phyloP scores from a whole-genome alignment of 2,329 filamentous ascomycete species.

The Apiospora kogelbergensis region DNA sequence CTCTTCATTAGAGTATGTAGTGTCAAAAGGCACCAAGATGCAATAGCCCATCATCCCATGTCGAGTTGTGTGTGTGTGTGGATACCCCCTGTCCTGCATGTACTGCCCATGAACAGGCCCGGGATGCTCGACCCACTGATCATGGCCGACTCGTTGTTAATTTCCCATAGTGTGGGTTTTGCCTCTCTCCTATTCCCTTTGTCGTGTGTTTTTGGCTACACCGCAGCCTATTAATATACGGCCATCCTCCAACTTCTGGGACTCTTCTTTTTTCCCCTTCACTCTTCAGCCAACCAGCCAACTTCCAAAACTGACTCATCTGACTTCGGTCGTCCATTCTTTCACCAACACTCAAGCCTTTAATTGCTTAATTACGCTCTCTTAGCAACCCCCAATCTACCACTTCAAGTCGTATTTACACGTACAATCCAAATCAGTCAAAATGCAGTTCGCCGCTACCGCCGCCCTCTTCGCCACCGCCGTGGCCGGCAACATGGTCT shows the following conservation, averaged over 20 bases:
- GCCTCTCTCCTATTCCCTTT: conserved; percentile 4
- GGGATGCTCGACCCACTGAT: conserved; percentile 1
- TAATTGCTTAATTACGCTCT: conserved; percentile 28
- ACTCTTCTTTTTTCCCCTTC: conserved; percentile 27
- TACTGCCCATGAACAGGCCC: background rate
- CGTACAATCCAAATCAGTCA: conserved; percentile 39
- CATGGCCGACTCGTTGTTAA: background rate
- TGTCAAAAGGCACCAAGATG: background rate
- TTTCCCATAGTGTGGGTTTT: conserved; percentile 1
- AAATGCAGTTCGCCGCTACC: conserved; percentile 62
- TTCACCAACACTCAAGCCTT: conserved; percentile 34
- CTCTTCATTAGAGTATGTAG: background rate
- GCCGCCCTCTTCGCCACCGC: conserved; percentile 50
- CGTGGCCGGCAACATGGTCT: conserved; percentile 48
- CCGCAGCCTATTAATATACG: conserved; percentile 45
- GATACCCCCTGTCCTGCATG: background rate
- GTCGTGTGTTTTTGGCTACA: background rate
- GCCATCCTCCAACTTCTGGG: conserved; percentile 32
- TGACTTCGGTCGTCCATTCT: conserved; percentile 62
- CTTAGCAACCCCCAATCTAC: conserved; percentile 16
- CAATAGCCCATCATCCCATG: background rate
- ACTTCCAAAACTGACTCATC: conserved; percentile 37
- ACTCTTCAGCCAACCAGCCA: conserved; percentile 46
- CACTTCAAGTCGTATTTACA: conserved; percentile 30
- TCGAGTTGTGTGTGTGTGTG: background rate